Conservation (phyloP, 306 rosid species). For the Ziziphus jujuba region DNA sequence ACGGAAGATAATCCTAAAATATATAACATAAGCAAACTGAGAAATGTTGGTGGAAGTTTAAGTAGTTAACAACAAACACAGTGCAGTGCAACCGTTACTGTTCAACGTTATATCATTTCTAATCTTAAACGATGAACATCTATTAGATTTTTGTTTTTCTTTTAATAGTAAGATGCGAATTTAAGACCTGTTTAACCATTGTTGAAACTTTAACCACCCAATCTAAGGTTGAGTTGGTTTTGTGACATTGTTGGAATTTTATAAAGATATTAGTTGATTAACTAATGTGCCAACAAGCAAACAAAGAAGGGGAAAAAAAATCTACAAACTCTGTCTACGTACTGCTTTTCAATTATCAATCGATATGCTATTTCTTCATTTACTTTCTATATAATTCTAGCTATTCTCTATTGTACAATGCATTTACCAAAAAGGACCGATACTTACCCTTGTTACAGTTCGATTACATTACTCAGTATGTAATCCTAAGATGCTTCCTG, state of each 20-base stretch:
- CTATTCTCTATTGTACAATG: not conserved
- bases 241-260: not conserved
- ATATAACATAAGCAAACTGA: no score
- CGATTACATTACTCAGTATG: not conserved
- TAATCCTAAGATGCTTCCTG: conserved; percentile 25
- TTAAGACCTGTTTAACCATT: no score
- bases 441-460: not conserved
- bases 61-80: no score
- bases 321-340: no score
- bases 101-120: no score
- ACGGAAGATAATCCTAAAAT: no score
- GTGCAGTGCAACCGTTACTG: no score
- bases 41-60: no score
- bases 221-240: not conserved
- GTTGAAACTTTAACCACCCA: not conserved
- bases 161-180: not conserved
- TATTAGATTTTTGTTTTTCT: no score
- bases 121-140: no score
- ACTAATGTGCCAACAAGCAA: conserved; percentile 1
- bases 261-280: not conserved
- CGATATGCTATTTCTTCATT: not conserved
- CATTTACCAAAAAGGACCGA: not conserved
- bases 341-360: no score
- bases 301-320: not conserved
- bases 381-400: not conserved